Evolutionary conservation across 805 yeast species (phyloP).

Genomic region (Candida ascalaphidarum): DNA sequence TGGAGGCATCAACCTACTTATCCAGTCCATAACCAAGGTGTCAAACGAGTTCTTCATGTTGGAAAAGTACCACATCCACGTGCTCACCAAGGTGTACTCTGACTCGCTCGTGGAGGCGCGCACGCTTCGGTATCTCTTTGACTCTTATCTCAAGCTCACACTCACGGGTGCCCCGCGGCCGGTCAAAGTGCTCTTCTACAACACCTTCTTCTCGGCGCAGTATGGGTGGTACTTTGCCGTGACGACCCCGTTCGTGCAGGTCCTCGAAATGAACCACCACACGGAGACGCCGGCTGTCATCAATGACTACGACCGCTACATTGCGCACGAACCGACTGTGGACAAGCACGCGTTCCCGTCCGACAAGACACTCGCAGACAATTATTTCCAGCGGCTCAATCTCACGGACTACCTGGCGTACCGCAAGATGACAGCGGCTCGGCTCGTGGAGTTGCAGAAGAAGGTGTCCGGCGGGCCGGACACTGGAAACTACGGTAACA

Average conservation of each 20-base stretch:
- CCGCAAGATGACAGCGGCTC: slow-evolving; percentile 4
- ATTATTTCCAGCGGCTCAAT: slow-evolving; percentile 4
- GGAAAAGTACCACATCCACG: slow-evolving; percentile 31
- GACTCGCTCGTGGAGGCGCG: too few species aligned
- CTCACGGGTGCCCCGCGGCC: too few species aligned
- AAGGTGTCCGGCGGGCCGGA: not conserved
- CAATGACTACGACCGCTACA: slow-evolving; percentile 4
- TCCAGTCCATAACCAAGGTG: slow-evolving; percentile 25
- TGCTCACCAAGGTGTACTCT: slow-evolving; percentile 23
- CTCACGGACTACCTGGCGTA: slow-evolving; percentile 4
- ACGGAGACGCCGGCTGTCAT: slow-evolving; percentile 15
- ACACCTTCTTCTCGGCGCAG: slow-evolving; percentile 22
- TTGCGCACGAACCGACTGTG: too few species aligned
- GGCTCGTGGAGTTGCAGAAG: slow-evolving; percentile 6
- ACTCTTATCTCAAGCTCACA: slow-evolving; percentile 2
- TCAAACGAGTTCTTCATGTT: slow-evolving; percentile 30
- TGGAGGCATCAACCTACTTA: slow-evolving; percentile 8
- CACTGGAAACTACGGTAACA: not conserved
- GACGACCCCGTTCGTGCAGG: slow-evolving; percentile 26
- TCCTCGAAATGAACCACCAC: slow-evolving; percentile 23
- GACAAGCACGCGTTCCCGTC: too few species aligned
- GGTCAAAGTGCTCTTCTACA: slow-evolving; percentile 25
- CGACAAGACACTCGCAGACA: slow-evolving; percentile 4
- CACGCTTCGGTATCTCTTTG: too few species aligned
- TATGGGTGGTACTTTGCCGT: slow-evolving; percentile 30